Evolutionary conservation across 306 rosid genomes (phyloP), one percentile per base, ranked within the genome.

Genomic region (Citrullus mucosospermus): DNA sequence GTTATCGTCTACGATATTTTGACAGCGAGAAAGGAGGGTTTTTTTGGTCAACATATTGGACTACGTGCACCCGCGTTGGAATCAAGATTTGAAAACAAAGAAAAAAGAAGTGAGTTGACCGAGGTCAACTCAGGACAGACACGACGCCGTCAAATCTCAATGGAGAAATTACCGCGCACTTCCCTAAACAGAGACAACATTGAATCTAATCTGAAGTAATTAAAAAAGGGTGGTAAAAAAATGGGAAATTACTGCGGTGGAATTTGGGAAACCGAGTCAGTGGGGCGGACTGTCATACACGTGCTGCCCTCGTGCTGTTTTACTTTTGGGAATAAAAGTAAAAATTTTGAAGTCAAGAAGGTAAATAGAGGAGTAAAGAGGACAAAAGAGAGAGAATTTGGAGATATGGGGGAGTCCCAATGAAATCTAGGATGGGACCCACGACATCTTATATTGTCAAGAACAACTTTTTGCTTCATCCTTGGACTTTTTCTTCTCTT

Each of bases 341-440:
- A 1, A 9, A 22, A 9, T 2, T 9, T 14, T 16, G 63, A 16
- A 56, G 60, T 20, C 58, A 16, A 22, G 30, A 56, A 17, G 73
- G 62, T 34, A 15, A 76, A 20, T 44, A 20, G 57, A n/a, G 74
- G 74, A 6, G 76, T 68, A 53, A 36, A 58, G 41, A 81, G 25
- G 73, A 66, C 83, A 84, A 81, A 68, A 69, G 80, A 78, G 82
- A 75, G 83, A 36, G 85, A 84, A 71, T 82, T 67, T 80, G 82
- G 50, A 43, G 77, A 78, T 85, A 84, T 82, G 75, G 78, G 86
- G 75, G 76, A 82, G 80, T 82, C 85, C 83, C 85, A 50, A 84
- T 63, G 74, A 82, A 80, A 87, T 82, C 82, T 67, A 2, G 46
- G 0, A 50, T 74, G 86, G 90, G 87, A 48, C 86, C 88, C 62